These are phyloP conservation scores for Solanum appendiculatum DNA, from an alignment of 257 asterid genomes.

Conservation along the genomic window DNA sequence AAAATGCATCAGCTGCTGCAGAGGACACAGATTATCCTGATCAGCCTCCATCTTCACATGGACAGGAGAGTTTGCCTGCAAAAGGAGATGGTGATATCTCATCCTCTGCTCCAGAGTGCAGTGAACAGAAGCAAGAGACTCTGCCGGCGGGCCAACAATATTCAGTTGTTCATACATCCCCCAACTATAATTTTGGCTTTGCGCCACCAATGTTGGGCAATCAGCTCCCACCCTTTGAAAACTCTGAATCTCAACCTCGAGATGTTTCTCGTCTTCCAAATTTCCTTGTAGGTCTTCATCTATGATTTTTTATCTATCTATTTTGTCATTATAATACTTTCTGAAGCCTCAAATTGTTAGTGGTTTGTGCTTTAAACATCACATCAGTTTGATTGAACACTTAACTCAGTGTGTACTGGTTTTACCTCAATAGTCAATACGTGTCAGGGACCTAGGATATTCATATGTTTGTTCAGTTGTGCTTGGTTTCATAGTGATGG, in stretches of 20 bases:
- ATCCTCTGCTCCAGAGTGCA: slow-evolving; percentile 38
- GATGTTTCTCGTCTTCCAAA: slow-evolving; percentile 65
- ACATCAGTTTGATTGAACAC: neutral
- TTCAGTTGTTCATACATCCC: slow-evolving; percentile 41
- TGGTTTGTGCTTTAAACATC: neutral
- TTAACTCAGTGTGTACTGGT: neutral
- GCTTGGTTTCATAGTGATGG: neutral
- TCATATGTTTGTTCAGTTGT: neutral
- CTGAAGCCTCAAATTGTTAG: neutral
- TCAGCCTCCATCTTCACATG: slow-evolving; percentile 39
- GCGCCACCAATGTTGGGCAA: slow-evolving; percentile 48
- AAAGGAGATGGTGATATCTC: slow-evolving; percentile 49
- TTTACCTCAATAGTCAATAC: neutral
- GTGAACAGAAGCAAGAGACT: slow-evolving; percentile 47
- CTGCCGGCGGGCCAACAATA: slow-evolving; percentile 48
- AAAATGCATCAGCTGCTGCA: slow-evolving; percentile 28
- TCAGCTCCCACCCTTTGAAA: slow-evolving; percentile 55
- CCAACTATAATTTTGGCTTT: slow-evolving; percentile 50
- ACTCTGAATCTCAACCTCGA: slow-evolving; percentile 58
- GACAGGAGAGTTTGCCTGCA: slow-evolving; percentile 24
- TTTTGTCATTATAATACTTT: neutral
- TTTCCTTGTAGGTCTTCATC: slow-evolving; percentile 47
- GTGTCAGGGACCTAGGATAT: neutral
- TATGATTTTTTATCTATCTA: slow-evolving; percentile 1
- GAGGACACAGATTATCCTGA: slow-evolving; percentile 47